Percentiles rank a stretch among this genome's conserved stretches.
Conservation (phyloP, 2,329 filamentous ascomycete genomes). For the Coniella vitis region DNA sequence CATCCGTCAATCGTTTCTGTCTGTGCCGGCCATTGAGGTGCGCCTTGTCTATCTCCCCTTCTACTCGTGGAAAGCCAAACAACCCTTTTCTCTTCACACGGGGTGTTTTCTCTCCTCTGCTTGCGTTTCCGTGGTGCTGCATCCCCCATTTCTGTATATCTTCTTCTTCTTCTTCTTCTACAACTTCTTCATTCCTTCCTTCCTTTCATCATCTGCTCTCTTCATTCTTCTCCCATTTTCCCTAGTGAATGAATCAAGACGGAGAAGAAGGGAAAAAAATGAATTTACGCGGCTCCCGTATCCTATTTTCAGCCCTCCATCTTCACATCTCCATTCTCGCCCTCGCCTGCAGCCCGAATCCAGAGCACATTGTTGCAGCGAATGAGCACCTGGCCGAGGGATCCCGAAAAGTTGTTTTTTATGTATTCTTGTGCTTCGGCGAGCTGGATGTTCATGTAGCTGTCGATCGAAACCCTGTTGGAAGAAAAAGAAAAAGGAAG, state of each 20-base stretch:
- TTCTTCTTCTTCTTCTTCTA: not conserved
- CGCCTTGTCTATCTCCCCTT: no score
- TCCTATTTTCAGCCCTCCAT: constrained; percentile 55
- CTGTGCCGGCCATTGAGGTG: no score
- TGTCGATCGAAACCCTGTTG: constrained; percentile 69
- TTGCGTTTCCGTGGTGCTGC: not conserved
- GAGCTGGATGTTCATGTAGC: constrained; percentile 98
- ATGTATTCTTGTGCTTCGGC: constrained; percentile 88
- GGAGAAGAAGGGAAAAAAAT: no score
- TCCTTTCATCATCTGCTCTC: not conserved
- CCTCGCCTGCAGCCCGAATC: constrained; percentile 58
- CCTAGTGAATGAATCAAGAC: no score
- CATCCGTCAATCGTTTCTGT: no score
- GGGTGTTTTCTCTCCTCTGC: no score
- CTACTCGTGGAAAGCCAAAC: no score
- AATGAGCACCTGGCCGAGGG: constrained; percentile 86
- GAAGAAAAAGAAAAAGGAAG: not conserved
- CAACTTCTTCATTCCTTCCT: not conserved
- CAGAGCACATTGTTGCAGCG: constrained; percentile 93
- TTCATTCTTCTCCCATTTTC: not conserved
- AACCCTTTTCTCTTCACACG: no score
- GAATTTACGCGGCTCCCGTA: no score
- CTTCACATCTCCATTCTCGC: constrained; percentile 45
- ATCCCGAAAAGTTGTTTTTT: constrained; percentile 76
- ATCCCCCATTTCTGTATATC: not conserved